Conservation (phyloP, 1,284 basidiomycete genomes). For the Coriolopsis trogii region DNA sequence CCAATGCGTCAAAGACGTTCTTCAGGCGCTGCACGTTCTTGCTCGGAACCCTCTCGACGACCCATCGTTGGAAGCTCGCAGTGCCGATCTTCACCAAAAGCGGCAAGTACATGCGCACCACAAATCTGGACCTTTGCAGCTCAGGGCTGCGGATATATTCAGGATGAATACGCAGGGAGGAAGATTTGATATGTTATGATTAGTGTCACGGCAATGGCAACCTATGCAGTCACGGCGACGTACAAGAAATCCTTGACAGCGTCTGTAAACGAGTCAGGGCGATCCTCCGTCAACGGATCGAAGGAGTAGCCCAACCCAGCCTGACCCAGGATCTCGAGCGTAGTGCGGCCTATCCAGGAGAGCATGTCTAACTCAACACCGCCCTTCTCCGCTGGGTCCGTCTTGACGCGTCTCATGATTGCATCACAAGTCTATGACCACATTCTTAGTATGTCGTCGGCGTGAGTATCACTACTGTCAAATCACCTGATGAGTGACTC, state of each 20-base stretch:
- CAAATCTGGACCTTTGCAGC: constrained; percentile 8
- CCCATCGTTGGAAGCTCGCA: constrained; percentile 11
- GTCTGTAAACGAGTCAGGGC: constrained; percentile 25
- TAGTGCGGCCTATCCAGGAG: constrained; percentile 24
- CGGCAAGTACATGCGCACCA: constrained; percentile 10
- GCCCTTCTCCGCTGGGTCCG: neutral
- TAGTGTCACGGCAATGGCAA: neutral
- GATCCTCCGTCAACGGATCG: constrained; percentile 22
- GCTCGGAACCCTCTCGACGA: constrained; percentile 15
- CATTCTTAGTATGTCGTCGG: neutral
- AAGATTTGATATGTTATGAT: neutral
- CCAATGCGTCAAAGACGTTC: constrained; percentile 24
- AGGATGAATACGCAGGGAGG: neutral
- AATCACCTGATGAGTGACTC: constrained; percentile 16
- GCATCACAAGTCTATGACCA: constrained; percentile 24
- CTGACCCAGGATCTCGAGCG: constrained; percentile 25
- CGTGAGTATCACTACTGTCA: neutral
- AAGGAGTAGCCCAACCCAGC: constrained; percentile 24
- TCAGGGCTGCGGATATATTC: constrained; percentile 14
- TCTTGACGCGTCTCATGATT: constrained; percentile 9
- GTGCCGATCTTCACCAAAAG: constrained; percentile 9
- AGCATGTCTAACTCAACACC: constrained; percentile 24
- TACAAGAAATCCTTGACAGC: constrained; percentile 32
- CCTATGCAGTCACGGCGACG: neutral
- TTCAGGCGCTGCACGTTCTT: constrained; percentile 13